phyloP scores from a whole-genome alignment of 164 flowering plant genomes.

The Macadamia integrifolia region DNA sequence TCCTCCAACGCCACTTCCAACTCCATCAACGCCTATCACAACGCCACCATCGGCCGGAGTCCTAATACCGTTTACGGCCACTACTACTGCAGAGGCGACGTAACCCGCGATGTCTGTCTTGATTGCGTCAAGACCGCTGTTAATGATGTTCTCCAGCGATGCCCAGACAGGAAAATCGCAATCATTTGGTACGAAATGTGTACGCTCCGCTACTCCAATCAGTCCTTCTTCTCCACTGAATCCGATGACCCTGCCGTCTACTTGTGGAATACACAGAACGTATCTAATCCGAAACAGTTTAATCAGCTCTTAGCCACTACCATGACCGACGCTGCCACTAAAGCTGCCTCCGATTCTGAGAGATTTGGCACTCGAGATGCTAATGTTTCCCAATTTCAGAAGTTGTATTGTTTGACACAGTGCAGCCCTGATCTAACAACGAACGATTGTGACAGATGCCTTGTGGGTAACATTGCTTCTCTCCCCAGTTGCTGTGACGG shows the following conservation, averaged over 20 bases:
- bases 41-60: constrained; percentile 17
- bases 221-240: constrained; percentile 12
- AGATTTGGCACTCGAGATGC: neutral
- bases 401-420: constrained; percentile 4
- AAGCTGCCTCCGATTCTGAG: neutral
- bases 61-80: constrained; percentile 9
- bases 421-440: neutral
- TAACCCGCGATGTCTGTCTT: constrained; percentile 5
- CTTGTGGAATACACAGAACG: neutral
- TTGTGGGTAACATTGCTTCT: neutral
- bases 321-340: neutral
- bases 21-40: constrained; percentile 16
- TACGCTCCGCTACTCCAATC: constrained; percentile 21
- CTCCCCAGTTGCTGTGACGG: neutral
- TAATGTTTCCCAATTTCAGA: neutral
- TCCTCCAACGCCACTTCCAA: constrained; percentile 4
- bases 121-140: constrained; percentile 10
- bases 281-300: constrained; percentile 5
- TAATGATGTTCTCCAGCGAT: neutral
- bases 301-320: neutral
- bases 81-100: constrained; percentile 20
- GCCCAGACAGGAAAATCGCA: constrained; percentile 11
- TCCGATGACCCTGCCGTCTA: neutral
- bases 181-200: constrained; percentile 19
- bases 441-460: neutral